These are phyloP conservation scores for Raffaelea ambrosiae DNA, from an alignment of 2,329 filamentous ascomycete species.

Conservation along the genomic window DNA sequence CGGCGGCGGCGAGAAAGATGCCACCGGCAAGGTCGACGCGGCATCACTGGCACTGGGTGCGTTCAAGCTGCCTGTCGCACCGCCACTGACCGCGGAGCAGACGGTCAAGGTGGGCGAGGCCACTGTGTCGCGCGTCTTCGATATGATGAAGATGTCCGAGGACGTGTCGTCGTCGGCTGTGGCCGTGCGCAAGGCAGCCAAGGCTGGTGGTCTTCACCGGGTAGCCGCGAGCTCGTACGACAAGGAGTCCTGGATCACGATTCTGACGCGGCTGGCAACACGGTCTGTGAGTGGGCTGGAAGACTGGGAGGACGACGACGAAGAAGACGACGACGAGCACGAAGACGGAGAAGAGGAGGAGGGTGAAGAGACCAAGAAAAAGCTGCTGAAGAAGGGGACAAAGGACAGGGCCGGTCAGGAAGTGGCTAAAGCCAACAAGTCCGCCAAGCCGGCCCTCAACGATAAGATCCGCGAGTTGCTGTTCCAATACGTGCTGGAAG, in stretches of 20 bases:
- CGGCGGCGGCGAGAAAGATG: neutral
- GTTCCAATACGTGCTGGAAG: constrained; percentile 80
- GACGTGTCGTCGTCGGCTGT: constrained; percentile 33
- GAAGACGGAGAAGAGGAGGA: constrained; percentile 63
- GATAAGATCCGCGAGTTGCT: constrained; percentile 71
- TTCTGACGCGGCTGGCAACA: constrained; percentile 78
- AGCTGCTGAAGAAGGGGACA: neutral
- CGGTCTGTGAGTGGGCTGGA: constrained; percentile 66
- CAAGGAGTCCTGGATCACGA: constrained; percentile 82
- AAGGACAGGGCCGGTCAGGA: constrained; percentile 4
- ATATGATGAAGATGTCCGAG: constrained; percentile 66
- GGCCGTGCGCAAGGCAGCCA: constrained; percentile 14
- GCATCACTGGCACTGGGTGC: constrained; percentile 59
- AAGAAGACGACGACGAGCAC: constrained; percentile 29
- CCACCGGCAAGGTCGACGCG: constrained; percentile 33
- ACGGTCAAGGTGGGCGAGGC: constrained; percentile 66
- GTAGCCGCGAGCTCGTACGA: constrained; percentile 79
- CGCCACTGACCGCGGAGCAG: constrained; percentile 61
- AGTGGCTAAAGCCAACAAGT: constrained; percentile 12
- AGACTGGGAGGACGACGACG: constrained; percentile 29
- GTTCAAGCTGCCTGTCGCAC: constrained; percentile 73
- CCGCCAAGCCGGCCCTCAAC: constrained; percentile 36
- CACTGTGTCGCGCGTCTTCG: constrained; percentile 69
- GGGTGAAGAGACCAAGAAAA: constrained; percentile 51
- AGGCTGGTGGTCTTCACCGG: constrained; percentile 67